Conservation (phyloP, 768 basidiomycete species). For the Leucocoprinus sp. region DNA sequence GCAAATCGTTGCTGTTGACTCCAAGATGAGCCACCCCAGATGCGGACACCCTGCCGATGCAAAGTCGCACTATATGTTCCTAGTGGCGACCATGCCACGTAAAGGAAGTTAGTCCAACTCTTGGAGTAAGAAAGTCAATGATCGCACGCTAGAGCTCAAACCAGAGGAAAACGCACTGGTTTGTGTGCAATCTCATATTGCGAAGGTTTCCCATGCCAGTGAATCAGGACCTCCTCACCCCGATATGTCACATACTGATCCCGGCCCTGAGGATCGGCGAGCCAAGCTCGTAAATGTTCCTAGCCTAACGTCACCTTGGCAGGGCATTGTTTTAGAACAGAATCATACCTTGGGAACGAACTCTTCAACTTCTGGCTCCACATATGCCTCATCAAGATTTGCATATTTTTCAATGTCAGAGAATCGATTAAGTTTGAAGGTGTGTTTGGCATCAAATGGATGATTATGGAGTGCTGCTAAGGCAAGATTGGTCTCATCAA, state of each 20-base stretch:
- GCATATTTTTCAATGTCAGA: conserved; percentile 82
- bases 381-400: conserved; percentile 67
- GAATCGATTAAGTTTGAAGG: conserved; percentile 79
- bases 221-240: conserved; percentile 82
- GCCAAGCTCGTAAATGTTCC: conserved; percentile 96
- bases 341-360: conserved; percentile 62
- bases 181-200: conserved; percentile 77
- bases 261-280: conserved; percentile 84
- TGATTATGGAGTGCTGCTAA: conserved; percentile 63
- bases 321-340: background rate
- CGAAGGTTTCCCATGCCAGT: conserved; percentile 90
- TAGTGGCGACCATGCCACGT: conserved; percentile 93
- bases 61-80: conserved; percentile 94
- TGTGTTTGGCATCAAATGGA: conserved; percentile 83
- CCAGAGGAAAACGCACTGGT: conserved; percentile 41
- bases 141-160: conserved; percentile 11
- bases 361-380: conserved; percentile 65
- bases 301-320: conserved; percentile 22
- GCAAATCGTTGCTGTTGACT: conserved; percentile 85
- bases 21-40: conserved; percentile 94
- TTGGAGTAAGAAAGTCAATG: conserved; percentile 21
- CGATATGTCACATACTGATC: conserved; percentile 96
- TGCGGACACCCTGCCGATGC: conserved; percentile 88
- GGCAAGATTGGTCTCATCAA: conserved; percentile 64
- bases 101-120: conserved; percentile 94